A percentile compares a stretch with the other conserved stretches of the same genome.
Evolutionary conservation across 2,329 filamentous ascomycete genomes (phyloP).

Genomic region (Cyphellophora europaea): DNA sequence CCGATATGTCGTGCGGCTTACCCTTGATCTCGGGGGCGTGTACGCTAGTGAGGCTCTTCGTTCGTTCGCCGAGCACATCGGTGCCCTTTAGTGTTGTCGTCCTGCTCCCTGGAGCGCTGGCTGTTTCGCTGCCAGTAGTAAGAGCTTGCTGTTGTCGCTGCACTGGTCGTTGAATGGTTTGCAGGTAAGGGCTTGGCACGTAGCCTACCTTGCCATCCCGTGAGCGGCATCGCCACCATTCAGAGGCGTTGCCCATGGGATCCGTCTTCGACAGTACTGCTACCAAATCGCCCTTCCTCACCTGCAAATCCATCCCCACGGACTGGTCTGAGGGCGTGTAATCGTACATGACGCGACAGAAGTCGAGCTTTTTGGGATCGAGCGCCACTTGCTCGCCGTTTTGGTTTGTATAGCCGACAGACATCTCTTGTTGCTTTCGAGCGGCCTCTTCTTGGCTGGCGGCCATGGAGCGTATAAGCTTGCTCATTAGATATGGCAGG

Average conservation of each 20-base stretch:
- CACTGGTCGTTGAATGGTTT: constrained; percentile 53
- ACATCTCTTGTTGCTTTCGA: constrained; percentile 39
- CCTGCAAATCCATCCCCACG: constrained; percentile 73
- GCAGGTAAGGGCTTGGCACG: constrained; percentile 81
- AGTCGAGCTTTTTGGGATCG: constrained; percentile 87
- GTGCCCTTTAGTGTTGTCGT: constrained; percentile 44
- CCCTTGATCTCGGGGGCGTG: constrained; percentile 40
- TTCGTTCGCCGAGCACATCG: constrained; percentile 11
- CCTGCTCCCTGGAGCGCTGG: constrained; percentile 35
- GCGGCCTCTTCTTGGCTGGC: constrained; percentile 73
- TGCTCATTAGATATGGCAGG: constrained; percentile 92
- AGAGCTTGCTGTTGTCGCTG: constrained; percentile 31
- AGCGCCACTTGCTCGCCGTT: constrained; percentile 40
- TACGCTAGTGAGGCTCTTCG: constrained; percentile 24
- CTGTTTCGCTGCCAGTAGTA: constrained; percentile 22
- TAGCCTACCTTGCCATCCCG: constrained; percentile 87
- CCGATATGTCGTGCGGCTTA: constrained; percentile 54
- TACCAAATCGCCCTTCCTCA: constrained; percentile 91
- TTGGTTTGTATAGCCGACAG: constrained; percentile 35
- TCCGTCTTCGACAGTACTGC: constrained; percentile 89
- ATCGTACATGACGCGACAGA: constrained; percentile 90
- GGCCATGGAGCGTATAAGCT: constrained; percentile 79
- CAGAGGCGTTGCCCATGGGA: constrained; percentile 79
- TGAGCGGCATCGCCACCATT: constrained; percentile 95
- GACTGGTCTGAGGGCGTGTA: constrained; percentile 67